phyloP scores from a whole-genome alignment of 2,329 filamentous ascomycete genomes.

The Sporothrix dimorphospora region DNA sequence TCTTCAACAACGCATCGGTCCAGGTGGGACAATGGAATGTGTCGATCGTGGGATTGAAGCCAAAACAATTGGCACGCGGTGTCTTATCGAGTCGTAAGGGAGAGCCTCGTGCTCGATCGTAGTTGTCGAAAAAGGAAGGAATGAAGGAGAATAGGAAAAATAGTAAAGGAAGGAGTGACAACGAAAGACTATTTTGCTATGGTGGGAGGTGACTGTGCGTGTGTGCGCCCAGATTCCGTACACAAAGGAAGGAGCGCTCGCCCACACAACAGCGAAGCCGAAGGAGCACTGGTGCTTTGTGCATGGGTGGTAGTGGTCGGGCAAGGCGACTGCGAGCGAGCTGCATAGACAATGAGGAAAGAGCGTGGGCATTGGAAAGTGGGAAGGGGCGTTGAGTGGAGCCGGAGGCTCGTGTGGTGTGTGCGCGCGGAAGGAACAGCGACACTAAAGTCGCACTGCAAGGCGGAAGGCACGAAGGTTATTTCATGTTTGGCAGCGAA shows the following conservation, averaged over 20 bases:
- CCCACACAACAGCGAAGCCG: not conserved
- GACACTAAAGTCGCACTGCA: slow-evolving; percentile 11
- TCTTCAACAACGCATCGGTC: slow-evolving; percentile 16
- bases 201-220: not conserved
- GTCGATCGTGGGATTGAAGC: slow-evolving; percentile 18
- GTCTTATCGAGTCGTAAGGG: not conserved
- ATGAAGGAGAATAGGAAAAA: not conserved
- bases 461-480: slow-evolving; percentile 3
- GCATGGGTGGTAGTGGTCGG: not conserved
- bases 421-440: slow-evolving; percentile 21
- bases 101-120: not conserved
- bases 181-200: not conserved
- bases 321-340: slow-evolving; percentile 1
- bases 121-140: slow-evolving; percentile 18
- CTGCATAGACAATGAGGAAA: slow-evolving; percentile 21
- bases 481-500: not conserved
- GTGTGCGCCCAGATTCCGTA: not conserved
- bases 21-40: not conserved
- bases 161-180: not conserved
- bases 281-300: not conserved
- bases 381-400: slow-evolving; percentile 29
- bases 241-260: not conserved
- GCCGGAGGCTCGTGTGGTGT: slow-evolving; percentile 21
- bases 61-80: not conserved
- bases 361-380: slow-evolving; percentile 23